Base-by-base conservation (phyloP, 192 early-diverging fungal genomes). In the Backusella mclennaniae region DNA sequence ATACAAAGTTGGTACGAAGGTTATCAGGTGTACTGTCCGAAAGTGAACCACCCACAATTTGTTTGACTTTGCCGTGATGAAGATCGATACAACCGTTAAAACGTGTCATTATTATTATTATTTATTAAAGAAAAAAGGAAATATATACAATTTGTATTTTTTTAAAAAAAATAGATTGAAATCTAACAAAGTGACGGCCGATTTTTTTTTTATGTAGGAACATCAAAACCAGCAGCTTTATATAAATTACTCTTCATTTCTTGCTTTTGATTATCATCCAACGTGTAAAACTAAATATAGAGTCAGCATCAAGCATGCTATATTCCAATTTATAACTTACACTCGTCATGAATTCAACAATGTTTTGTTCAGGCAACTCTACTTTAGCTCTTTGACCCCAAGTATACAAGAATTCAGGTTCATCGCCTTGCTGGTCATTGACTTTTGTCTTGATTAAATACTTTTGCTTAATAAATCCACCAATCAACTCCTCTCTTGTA, bases 21-120 rank as follows among this genome's bases (percentile, higher is more conserved):
- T 73, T 75, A 4, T 88, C 77, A 9, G 84, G 86, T 33, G 83
- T 86, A 41, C 83, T 71, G 77, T 95, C 94, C 76, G 81, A 87
- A 21, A 99, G 87, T 63, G 97, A 93, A 49, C 94, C 96, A 36
- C 98, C 98, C 63, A 99, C 96, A 70, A 99, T 98, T 82, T 99
- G 98, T 85, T 99, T 99, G 74, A 99, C 98, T 82, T 96, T 91
- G 46, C 98, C 98, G 42, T 90, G 79, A 86, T 99, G 98, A 66
- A 99, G 86, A 86, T 99, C 98, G 78, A 99, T 98, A 86, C 98
- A 99, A n/a, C 97, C 96, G 21, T 95, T 88, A 85, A 99, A 98
- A 79, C 84, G 77, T 38, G 95, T 92, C 78, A 80, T 79, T 70
- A 6, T 26, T 71, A 6, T 26, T 71, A 35, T 39, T 44, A 49